Base-by-base conservation (phyloP, 129 eudicot species). In the Saussurea involucrata region DNA sequence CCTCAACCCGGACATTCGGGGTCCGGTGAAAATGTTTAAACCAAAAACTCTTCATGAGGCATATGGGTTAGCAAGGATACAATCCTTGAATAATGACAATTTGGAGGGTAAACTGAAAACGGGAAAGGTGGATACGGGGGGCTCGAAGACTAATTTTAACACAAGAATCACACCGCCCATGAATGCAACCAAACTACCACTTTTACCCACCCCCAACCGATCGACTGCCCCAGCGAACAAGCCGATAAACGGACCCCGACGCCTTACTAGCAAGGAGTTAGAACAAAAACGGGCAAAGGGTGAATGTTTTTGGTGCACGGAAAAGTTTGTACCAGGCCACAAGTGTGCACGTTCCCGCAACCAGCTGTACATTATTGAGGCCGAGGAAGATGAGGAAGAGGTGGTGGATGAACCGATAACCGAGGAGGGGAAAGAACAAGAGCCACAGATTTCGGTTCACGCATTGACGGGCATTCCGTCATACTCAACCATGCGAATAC, bases 261-360 rank as follows among this genome's bases (percentile, higher is more conserved):
- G 34, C 5, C 60, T 69, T 3, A n/a, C 74, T 1, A n/a, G 60
- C 22, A 69, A 37, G 10, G 74, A 69, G n/a, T 37, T 69, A 29
- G 74, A 69, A 42, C 53, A 55, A 28, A 77, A 20, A 18, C 13
- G 68, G 28, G 73, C 27, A 0, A 68, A 49, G 29, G 66, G 66
- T 1, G 20, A 42, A 3, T 77, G 67, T 29, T 77, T 44, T 49
- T 25, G 20, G 4, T 76, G 75, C 21, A 66, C 68, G 33, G 57
- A 77, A 6, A 18, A 8, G 10, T 77, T 24, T 29, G 24, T 17
- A 8, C 75, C 60, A 0, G 80, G 80, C 0, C 80, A 81, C 27
- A 74, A 25, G 13, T 81, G 76, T 5, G 8, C 11, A 18, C 17
- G 18, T 10, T 20, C 44, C 0, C 46, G 76, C 12, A n/a, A n/a